Base-by-base conservation (phyloP, 225 moss, liverwort and hornwort species). In the Sphagnum contortum region DNA sequence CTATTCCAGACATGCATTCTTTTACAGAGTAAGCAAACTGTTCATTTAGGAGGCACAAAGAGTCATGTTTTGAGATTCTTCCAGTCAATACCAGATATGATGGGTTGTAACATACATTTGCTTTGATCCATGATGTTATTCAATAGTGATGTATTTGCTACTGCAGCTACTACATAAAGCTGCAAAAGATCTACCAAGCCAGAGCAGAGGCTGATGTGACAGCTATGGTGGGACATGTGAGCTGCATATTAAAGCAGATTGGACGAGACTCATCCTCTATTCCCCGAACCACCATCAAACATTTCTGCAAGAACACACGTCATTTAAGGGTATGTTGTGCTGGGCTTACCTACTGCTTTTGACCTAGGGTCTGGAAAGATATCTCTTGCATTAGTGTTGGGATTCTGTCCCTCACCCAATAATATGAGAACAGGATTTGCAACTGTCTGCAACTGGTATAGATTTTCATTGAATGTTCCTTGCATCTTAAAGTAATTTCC, bases 1-100 rank as follows among this genome's bases (percentile, higher is more conserved):
- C 93, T 70, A 85, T 98, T 64, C 93, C 98, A 69, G 98, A 98
- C 66, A 98, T 98, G 98, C 98, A 98, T 79, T 93, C 98, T 53
- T 86, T 79, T 57, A 98, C 98, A 78, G 93, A 93, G 98, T 98
- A 79, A 87, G 83, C 14, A 47, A 51, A 46, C 57, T 49, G n/a
- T 47, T 10, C 57, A 47, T n/a, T 58, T 29, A 66, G 66, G 45
- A 11, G 5, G 11, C 49, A 54, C 4, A 12, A 5, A 4, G 10
- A n/a, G 6, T 5, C 48, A 67, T 3, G 10, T 65, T 10, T 65
- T 29, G 29, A 29, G 29, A 29, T 29, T 1, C 29, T 29, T 29
- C 0, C 29, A 29, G 29, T 29, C 29, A 29, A 29, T 29, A 0
- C 29, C 29, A 29, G 29, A 29, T 29, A 29, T 29, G 29, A 1